Evolutionary conservation across 495 filamentous ascomycete species (phyloP), one percentile per base, ranked within the genome.

Genomic region (Rostrohypoxylon terebratum): DNA sequence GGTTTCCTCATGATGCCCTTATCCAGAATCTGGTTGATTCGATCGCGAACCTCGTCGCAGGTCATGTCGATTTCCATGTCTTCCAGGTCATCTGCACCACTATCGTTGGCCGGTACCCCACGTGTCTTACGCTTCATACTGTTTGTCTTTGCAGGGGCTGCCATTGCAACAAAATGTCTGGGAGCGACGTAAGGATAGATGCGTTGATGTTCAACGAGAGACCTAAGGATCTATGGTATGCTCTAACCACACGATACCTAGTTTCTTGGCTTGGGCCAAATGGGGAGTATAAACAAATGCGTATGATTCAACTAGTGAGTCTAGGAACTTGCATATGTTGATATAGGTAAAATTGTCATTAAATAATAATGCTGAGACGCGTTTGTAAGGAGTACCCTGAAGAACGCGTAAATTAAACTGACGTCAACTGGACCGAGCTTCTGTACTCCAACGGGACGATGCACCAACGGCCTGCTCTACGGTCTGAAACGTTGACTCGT

Each of bases 1-100:
- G 80, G 78, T 66, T 83, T 81, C 69, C 82, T 86, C 80, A 85
- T 84, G 58, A 80, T 80, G 53, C 81, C 79, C 1, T 73, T 75
- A 40, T 84, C 80, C 45, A 86, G 64, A 51, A 83, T 77, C 55
- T 63, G 71, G 47, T 78, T 80, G 71, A 87, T 86, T 69, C 79
- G 81, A 51, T 76, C 77, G 1, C 86, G 82, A 10, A 86, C 76
- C 18, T 80, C 76, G 47, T 83, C 77, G 74, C 79, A 83, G 54
- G 65, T 68, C 7, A 79, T 69, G 40, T 80, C 63, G 4, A 78
- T 53, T 2, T 70, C 69, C 11, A 74, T 66, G 31, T 74, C 51
- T 11, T 66, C 73, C 20, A 77, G 71, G 33, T 75, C 62, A 25
- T 73, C 71, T 13, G 38, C 59, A 1, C 63, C 63, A 11, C 73